Conservation (phyloP, 2,329 filamentous ascomycete genomes). For the Pyricularia sp. region DNA sequence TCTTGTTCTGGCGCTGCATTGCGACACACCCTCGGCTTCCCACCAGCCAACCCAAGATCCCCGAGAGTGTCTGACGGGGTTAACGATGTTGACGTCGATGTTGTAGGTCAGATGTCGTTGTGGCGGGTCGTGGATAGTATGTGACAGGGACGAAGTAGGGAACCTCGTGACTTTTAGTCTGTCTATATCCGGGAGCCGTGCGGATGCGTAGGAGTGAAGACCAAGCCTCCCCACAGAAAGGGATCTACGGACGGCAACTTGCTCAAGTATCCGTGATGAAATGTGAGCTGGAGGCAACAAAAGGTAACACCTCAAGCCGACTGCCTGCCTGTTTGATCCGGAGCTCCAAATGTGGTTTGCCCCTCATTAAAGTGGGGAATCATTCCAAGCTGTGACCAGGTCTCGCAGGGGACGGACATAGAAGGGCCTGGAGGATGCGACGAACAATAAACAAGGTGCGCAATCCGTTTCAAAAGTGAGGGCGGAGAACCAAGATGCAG, state of each 20-base stretch:
- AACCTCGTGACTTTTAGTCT: neutral
- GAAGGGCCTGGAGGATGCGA: neutral
- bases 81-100: neutral
- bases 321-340: neutral
- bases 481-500: neutral
- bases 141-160: neutral
- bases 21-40: neutral
- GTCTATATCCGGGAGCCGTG: neutral
- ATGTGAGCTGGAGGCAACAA: neutral
- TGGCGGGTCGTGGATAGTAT: neutral
- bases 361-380: neutral
- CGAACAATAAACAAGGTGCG: neutral
- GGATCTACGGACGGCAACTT: neutral
- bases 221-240: neutral
- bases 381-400: neutral
- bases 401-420: neutral
- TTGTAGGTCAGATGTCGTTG: neutral
- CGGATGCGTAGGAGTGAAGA: neutral
- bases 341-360: neutral
- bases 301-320: neutral
- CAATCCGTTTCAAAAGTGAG: neutral
- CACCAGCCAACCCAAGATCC: neutral
- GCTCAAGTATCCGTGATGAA: neutral
- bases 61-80: neutral
- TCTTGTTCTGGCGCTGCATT: conserved; percentile 33